phyloP scores from a whole-genome alignment of 169 alveolate genomes.

The Plasmodium gaboni region DNA sequence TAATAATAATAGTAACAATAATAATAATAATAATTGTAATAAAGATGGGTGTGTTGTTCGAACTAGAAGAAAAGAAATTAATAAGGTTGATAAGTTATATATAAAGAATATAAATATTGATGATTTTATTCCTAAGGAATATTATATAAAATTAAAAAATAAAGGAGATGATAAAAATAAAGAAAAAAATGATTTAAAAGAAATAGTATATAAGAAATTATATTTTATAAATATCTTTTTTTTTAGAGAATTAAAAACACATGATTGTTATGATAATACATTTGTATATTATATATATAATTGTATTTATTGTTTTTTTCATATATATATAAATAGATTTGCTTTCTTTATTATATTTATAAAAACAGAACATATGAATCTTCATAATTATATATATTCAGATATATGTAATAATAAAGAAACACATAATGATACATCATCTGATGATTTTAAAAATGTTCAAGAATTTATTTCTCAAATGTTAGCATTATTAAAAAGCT shows the following conservation, averaged over 20 bases:
- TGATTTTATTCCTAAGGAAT: conserved; percentile 24
- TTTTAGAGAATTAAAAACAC: conserved; percentile 37
- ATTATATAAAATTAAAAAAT: conserved; percentile 2
- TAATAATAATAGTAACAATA: background rate
- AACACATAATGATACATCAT: background rate
- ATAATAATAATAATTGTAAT: background rate
- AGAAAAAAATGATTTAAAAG: conserved; percentile 28
- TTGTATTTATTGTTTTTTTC: conserved; percentile 42
- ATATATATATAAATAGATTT: conserved; percentile 50
- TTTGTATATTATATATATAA: conserved; percentile 41
- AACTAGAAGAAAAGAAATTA: conserved; percentile 20
- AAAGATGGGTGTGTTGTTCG: background rate
- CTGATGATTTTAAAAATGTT: conserved; percentile 4
- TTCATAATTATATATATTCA: background rate
- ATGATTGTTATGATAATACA: conserved; percentile 23
- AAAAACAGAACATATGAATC: conserved; percentile 6
- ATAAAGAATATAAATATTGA: conserved; percentile 44
- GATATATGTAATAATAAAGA: conserved; percentile 5
- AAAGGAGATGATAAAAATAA: conserved; percentile 8
- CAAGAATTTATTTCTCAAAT: conserved; percentile 34
- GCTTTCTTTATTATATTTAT: conserved; percentile 26
- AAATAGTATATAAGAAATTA: conserved; percentile 30
- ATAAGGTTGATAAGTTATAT: conserved; percentile 24
- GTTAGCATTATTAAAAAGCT: conserved; percentile 27
- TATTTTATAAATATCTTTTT: conserved; percentile 58